Percentiles rank a stretch among this genome's conserved stretches.
Conservation (phyloP, 2,329 filamentous ascomycete genomes). For the Lachnellula cervina region DNA sequence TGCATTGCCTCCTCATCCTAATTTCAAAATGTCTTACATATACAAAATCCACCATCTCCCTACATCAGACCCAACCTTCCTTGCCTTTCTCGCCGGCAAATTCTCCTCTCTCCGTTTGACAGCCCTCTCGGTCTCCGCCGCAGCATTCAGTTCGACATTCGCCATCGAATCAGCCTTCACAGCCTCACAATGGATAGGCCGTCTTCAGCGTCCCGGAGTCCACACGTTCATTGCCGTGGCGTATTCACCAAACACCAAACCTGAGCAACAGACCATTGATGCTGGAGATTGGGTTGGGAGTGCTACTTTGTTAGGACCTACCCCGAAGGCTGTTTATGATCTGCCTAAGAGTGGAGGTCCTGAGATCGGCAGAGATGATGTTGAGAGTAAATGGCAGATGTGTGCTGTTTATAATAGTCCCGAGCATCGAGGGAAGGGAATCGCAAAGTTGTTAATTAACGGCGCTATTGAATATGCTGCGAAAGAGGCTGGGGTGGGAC, state of each 20-base stretch:
- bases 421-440: conserved; percentile 18
- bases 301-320: conserved; percentile 30
- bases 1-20: no score
- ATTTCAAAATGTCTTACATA: conserved; percentile 12
- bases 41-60: conserved; percentile 22
- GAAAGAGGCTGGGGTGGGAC: conserved; percentile 6
- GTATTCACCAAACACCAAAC: conserved; percentile 8
- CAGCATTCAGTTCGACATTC: conserved; percentile 32
- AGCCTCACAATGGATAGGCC: conserved; percentile 26
- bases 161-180: conserved; percentile 27
- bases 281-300: conserved; percentile 30
- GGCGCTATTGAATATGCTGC: conserved; percentile 18
- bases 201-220: conserved; percentile 19
- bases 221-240: conserved; percentile 31
- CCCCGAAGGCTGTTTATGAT: conserved; percentile 20
- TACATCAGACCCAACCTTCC: conserved; percentile 12
- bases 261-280: conserved; percentile 18
- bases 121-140: conserved; percentile 26
- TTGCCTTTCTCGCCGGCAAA: conserved; percentile 23
- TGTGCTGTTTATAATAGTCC: conserved; percentile 21
- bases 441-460: conserved; percentile 22
- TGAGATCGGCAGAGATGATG: conserved; percentile 17
- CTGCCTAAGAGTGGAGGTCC: conserved; percentile 26
- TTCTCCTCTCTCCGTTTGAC: conserved; percentile 28
- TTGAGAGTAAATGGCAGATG: conserved; percentile 28